These are phyloP conservation scores for Candolleomyces aberdarensis DNA, from an alignment of 768 basidiomycete species.

Conservation along the genomic window DNA sequence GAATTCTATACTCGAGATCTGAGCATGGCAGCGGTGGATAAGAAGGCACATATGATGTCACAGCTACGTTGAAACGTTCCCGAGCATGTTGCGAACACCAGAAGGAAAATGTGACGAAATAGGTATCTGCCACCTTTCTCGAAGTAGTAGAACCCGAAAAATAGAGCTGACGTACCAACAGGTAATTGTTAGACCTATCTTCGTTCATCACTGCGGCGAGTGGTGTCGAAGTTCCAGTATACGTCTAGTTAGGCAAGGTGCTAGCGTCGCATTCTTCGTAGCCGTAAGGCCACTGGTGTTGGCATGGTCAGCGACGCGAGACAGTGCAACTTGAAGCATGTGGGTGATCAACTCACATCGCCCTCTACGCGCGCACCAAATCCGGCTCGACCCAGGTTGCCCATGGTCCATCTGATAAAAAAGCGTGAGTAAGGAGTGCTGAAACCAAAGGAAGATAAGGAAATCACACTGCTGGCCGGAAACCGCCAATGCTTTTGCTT, in stretches of 20 bases:
- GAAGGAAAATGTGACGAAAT: constrained; percentile 66
- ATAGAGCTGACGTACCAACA: constrained; percentile 21
- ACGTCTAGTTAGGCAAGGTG: constrained; percentile 74
- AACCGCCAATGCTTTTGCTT: constrained; percentile 36
- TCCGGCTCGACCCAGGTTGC: constrained; percentile 66
- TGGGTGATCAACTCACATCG: constrained; percentile 39
- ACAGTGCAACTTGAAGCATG: neutral
- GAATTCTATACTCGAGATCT: constrained; percentile 63
- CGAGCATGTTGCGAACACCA: constrained; percentile 55
- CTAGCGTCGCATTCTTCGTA: constrained; percentile 80
- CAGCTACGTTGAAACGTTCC: constrained; percentile 74
- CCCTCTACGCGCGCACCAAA: constrained; percentile 71
- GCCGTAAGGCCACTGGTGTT: constrained; percentile 57
- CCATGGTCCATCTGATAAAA: constrained; percentile 41
- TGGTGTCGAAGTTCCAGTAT: constrained; percentile 54
- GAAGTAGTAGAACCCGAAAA: neutral
- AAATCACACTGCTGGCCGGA: constrained; percentile 34
- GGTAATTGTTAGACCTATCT: constrained; percentile 38
- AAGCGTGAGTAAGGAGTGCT: constrained; percentile 7
- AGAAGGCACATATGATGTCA: constrained; percentile 53
- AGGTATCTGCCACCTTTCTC: constrained; percentile 38
- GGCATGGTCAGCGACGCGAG: neutral
- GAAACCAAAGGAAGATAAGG: neutral
- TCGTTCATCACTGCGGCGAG: constrained; percentile 42
- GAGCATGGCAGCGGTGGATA: constrained; percentile 19